Evolutionary conservation across 2,329 filamentous ascomycete species (phyloP), one percentile per base, ranked within the genome.

Genomic region (Cordyceps tenuipes): DNA sequence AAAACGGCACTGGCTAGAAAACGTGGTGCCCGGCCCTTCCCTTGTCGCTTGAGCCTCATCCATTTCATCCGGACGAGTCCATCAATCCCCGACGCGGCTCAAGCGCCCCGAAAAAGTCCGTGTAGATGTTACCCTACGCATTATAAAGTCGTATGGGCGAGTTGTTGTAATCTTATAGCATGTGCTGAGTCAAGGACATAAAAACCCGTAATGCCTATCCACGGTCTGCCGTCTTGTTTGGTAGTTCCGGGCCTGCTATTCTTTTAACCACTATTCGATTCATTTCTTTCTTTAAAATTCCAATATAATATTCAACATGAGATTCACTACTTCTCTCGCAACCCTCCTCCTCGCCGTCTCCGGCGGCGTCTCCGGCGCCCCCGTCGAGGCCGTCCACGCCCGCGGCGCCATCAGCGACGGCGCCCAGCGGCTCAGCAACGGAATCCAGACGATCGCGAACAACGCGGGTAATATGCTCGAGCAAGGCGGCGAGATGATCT

Each of bases 381-480:
- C 55, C 21, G 31, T 49, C 46, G 21, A 29, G 17, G 29, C 29
- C 29, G 44, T 57, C 2, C 10, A 39, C 55, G 12, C 21, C 21
- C 55, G 55, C 46, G 55, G 55, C 46, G 10, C 15, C 15, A 17
- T 57, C 7, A 17, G 31, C 46, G 55, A 57, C 21, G 55, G 46
- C 55, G 17, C 12, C 34, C 21, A 50, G 6, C 17, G 17, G 5
- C 4, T 57, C 23, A 36, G 55, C 46, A 21, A 31, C 55, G 55
- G 17, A 2, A 50, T 57, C 23, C 31, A 57, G 6, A 19, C 29
- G 21, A 3, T 41, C 12, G 44, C 55, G 46, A 41, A 50, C 55
- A 50, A 50, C 23, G 55, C 47, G 9, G 55, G 44, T 46, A 41
- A 50, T 34, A 57, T 57, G 55, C 10, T 57, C 31, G 46, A 49